Evolutionary conservation across 1,284 basidiomycete species (phyloP), one percentile per base, ranked within the genome.

Genomic region (Neonothopanus nambi): DNA sequence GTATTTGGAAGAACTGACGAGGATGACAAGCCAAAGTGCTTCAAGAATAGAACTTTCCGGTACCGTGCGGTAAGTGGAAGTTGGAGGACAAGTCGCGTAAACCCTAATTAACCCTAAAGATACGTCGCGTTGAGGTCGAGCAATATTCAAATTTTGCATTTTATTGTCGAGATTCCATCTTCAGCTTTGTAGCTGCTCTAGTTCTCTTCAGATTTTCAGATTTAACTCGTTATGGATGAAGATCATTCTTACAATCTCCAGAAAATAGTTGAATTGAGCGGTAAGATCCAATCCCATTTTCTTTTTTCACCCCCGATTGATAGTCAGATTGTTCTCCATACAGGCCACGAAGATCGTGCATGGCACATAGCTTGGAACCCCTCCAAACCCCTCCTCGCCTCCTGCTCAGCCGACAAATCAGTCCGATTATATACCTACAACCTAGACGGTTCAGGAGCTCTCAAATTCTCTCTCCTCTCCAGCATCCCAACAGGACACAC

Each of bases 341-440:
- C 63, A 81, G 92, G 91, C 0, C 95, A 98, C 71, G 79, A 87
- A 44, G 93, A 95, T 59, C 82, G 91, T 44, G 91, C 85, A 17
- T 99, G 96, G 96, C 77, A 86, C 56, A 76, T 94, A 26, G 86
- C 93, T 6, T 99, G 95, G 93, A 98, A 98, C 67, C 93, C 95
- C 0, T 73, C 78, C 5, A 82, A 88, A 57, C 82, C 91, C 0
- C 68, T 96, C 13, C 76, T 99, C 13, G 95, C 96, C 0, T 93
- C 94, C 4, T 98, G 95, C 68, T 98, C 95, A 3, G 87, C 91
- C 7, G 96, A 99, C 72, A 96, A 94, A 70, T 86, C 92, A 3
- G 90, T 98, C 54, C 81, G 93, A 39, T 71, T 99, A 52, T 96
- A 92, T 68, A 76, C 77, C 23, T 98, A 95, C 72, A 54, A 64